Evolutionary conservation across 257 asterid genomes (phyloP).

Genomic region (Ilex aquifolium): DNA sequence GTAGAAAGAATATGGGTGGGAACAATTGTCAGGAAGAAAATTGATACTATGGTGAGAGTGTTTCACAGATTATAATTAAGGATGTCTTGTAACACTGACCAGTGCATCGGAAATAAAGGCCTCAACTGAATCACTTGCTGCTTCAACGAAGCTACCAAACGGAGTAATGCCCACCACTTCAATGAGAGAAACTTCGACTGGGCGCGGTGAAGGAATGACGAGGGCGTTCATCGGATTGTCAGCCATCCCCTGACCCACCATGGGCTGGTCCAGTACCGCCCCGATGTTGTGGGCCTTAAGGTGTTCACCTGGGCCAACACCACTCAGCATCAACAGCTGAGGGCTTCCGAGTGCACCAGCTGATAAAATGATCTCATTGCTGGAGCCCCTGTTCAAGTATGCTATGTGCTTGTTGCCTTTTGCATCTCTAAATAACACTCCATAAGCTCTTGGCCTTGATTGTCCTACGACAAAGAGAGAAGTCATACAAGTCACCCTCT

Average conservation of each 20-base stretch:
- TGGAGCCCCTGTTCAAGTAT: not conserved
- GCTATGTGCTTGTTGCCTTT: not conserved
- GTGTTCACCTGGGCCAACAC: not conserved
- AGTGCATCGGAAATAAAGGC: too few relatives aligned
- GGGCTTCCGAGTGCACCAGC: conserved; percentile 4
- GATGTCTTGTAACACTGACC: too few relatives aligned
- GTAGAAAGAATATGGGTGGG: too few relatives aligned
- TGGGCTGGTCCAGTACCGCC: not conserved
- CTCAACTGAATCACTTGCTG: conserved; percentile 1
- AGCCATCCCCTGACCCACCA: conserved; percentile 10
- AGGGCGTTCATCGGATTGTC: conserved; percentile 8
- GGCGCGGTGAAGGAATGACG: not conserved
- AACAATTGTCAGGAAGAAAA: too few relatives aligned
- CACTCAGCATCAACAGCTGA: not conserved
- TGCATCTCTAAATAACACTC: not conserved
- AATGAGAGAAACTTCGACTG: conserved; percentile 5
- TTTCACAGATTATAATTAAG: too few relatives aligned
- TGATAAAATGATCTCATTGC: not conserved
- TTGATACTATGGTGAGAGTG: too few relatives aligned
- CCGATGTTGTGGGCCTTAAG: not conserved
- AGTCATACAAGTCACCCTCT: too few relatives aligned
- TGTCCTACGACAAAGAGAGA: too few relatives aligned
- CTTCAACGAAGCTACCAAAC: conserved; percentile 3
- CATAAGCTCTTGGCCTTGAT: not conserved
- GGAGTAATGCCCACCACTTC: conserved; percentile 7